phyloP scores from a whole-genome alignment of 2,329 filamentous ascomycete genomes.

The Penicillium sp. region DNA sequence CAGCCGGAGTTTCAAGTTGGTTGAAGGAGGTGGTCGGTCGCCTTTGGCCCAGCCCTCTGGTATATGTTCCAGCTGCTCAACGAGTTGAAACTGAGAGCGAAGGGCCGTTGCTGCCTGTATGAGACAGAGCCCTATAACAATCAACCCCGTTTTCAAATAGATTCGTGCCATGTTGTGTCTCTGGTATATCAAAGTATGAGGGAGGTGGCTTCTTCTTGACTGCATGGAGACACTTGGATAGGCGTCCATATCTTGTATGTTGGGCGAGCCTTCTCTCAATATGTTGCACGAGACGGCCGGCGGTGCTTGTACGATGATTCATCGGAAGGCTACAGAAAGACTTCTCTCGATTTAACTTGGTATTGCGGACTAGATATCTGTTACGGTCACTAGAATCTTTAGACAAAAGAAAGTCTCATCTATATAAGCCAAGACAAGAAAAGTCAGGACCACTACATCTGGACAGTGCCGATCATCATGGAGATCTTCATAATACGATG shows the following conservation, averaged over 20 bases:
- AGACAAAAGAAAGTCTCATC: too few species aligned
- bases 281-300: neutral
- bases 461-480: neutral
- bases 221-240: too few species aligned
- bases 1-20: slow-evolving; percentile 46
- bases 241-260: neutral
- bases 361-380: too few species aligned
- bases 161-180: neutral
- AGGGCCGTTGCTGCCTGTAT: slow-evolving; percentile 3
- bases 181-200: too few species aligned
- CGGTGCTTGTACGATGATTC: too few species aligned
- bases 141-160: neutral
- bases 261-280: neutral
- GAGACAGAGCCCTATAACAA: slow-evolving; percentile 11
- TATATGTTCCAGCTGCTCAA: slow-evolving; percentile 28
- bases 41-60: slow-evolving; percentile 34
- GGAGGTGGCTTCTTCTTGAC: too few species aligned
- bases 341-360: too few species aligned
- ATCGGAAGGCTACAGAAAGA: too few species aligned
- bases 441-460: neutral
- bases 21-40: slow-evolving; percentile 28
- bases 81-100: slow-evolving; percentile 12
- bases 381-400: too few species aligned
- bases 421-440: neutral
- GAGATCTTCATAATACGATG: neutral